These are phyloP conservation scores for Albophoma yamanashiensis DNA, from an alignment of 2,329 filamentous ascomycete genomes.

Conservation along the genomic window DNA sequence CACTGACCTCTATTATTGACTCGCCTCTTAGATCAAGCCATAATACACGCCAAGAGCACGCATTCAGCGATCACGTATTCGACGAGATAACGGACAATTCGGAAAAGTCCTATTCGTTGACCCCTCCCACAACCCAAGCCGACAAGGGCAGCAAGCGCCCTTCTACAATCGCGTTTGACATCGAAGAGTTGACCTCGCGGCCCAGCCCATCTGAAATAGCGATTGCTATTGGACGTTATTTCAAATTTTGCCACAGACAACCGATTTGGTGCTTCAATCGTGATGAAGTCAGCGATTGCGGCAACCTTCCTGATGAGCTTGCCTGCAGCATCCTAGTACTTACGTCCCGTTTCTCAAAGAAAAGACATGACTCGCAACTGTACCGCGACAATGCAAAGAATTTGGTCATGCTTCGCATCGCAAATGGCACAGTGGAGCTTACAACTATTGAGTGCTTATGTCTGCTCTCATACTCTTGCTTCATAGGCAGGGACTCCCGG, in stretches of 20 bases:
- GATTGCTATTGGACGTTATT: constrained; percentile 26
- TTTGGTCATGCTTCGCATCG: constrained; percentile 36
- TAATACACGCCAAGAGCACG: constrained; percentile 6
- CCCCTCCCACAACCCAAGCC: constrained; percentile 14
- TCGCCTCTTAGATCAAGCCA: constrained; percentile 17
- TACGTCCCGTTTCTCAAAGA: constrained; percentile 27
- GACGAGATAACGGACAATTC: constrained; percentile 20
- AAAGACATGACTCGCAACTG: constrained; percentile 18
- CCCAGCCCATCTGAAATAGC: constrained; percentile 21
- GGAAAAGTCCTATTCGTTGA: constrained; percentile 22
- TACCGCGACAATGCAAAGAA: constrained; percentile 29
- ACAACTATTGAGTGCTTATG: constrained; percentile 40
- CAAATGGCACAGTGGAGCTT: constrained; percentile 37
- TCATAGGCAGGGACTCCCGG: constrained; percentile 27
- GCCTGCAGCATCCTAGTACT: constrained; percentile 29
- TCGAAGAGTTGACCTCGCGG: constrained; percentile 15
- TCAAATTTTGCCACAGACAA: constrained; percentile 31
- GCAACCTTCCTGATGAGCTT: constrained; percentile 26
- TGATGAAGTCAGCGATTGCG: constrained; percentile 25
- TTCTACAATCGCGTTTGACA: constrained; percentile 15
- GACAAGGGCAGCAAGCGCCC: constrained; percentile 12
- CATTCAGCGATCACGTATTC: constrained; percentile 11
- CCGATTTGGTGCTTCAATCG: constrained; percentile 34
- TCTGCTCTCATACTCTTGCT: constrained; percentile 36
- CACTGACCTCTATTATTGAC: constrained; percentile 12